Evolutionary conservation across 2,329 filamentous ascomycete genomes (phyloP).

Genomic region (Colletotrichum plurivorum): DNA sequence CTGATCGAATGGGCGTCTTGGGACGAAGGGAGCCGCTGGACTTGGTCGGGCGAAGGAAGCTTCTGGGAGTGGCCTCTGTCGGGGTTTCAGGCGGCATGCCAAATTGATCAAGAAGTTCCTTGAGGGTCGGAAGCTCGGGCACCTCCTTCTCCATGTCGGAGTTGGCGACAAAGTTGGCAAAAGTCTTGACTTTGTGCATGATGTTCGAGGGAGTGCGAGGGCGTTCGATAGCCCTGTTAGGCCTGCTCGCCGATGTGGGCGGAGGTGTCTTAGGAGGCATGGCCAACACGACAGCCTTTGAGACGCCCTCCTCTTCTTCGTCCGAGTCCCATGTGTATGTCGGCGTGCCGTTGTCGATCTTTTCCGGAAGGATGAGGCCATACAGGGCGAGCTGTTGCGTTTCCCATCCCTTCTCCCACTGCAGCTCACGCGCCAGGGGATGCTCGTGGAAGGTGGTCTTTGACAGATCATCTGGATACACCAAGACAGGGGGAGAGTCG

Average conservation of each 20-base stretch:
- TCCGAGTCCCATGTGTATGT: constrained; percentile 37
- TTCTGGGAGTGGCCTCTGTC: constrained; percentile 4
- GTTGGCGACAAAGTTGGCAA: constrained; percentile 27
- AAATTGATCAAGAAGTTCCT: constrained; percentile 33
- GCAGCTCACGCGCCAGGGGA: constrained; percentile 49
- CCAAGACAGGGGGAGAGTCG: constrained; percentile 48
- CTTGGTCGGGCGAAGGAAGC: constrained; percentile 29
- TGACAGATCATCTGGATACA: constrained; percentile 53
- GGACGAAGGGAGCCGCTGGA: constrained; percentile 33
- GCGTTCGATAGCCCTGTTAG: background rate
- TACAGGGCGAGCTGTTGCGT: constrained; percentile 26
- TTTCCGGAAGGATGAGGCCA: constrained; percentile 37
- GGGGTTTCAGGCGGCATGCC: constrained; percentile 24
- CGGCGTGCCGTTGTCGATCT: constrained; percentile 31
- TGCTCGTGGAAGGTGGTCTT: constrained; percentile 53
- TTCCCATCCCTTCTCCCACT: constrained; percentile 29
- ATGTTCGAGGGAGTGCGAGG: constrained; percentile 31
- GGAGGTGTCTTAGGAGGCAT: background rate
- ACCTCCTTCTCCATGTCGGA: constrained; percentile 25
- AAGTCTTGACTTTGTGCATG: constrained; percentile 38
- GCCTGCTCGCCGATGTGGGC: background rate
- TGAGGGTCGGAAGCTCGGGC: constrained; percentile 28
- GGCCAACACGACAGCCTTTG: constrained; percentile 1
- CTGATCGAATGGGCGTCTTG: constrained; percentile 4
- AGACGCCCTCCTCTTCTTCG: constrained; percentile 22